These are phyloP conservation scores for Capronia americana DNA, from an alignment of 2,329 filamentous ascomycete genomes.

Conservation along the genomic window DNA sequence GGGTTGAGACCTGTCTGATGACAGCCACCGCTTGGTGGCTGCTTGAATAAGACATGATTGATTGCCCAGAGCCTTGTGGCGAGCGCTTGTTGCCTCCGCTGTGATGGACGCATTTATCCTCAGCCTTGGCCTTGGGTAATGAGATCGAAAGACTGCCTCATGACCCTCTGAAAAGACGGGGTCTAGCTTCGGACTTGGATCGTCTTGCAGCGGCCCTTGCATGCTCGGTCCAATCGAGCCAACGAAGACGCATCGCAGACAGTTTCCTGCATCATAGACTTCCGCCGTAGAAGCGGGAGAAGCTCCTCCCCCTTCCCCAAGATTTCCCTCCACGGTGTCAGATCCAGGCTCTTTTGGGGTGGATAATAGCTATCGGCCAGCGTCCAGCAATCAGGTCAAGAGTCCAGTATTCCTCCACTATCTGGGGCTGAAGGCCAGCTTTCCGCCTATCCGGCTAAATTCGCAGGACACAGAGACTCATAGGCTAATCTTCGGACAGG, in stretches of 20 bases:
- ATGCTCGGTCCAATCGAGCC: constrained; percentile 6
- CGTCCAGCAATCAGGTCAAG: constrained; percentile 9
- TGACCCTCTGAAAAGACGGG: neutral
- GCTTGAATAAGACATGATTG: neutral
- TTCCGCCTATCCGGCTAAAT: constrained; percentile 17
- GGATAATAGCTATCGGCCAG: constrained; percentile 5
- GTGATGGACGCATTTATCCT: constrained; percentile 1
- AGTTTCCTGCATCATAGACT: neutral
- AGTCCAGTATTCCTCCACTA: neutral
- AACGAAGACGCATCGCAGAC: neutral
- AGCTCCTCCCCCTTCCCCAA: constrained; percentile 11
- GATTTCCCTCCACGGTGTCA: constrained; percentile 8
- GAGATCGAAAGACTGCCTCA: neutral
- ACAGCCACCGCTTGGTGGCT: neutral
- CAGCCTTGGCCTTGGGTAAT: constrained; percentile 3
- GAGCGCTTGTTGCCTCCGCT: neutral
- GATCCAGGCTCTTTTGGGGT: constrained; percentile 1
- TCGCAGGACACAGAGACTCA: constrained; percentile 3
- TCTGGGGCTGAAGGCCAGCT: neutral
- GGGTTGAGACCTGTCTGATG: constrained; percentile 3
- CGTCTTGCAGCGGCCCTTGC: constrained; percentile 12
- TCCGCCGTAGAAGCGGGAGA: constrained; percentile 3
- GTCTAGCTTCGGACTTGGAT: neutral
- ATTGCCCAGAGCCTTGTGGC: constrained; percentile 5
- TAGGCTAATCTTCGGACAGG: constrained; percentile 17